These are phyloP conservation scores for Suhomyces taliae DNA, from an alignment of 1,139 yeast species.

Conservation along the genomic window DNA sequence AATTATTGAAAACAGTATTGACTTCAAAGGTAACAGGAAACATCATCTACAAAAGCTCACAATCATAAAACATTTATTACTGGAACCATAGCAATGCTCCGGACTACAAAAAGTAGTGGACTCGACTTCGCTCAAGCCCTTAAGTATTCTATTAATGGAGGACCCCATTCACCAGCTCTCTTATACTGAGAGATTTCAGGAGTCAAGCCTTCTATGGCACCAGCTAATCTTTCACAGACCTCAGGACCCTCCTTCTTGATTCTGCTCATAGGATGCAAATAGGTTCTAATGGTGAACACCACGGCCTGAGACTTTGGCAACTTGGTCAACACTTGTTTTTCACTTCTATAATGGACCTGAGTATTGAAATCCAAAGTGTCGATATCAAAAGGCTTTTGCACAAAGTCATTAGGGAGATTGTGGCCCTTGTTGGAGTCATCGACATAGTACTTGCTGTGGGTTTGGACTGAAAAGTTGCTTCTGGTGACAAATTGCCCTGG, in stretches of 20 bases:
- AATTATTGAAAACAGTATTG: neutral
- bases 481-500: slow-evolving; percentile 58
- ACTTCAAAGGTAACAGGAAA: too few relatives aligned
- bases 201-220: slow-evolving; percentile 42
- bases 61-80: too few relatives aligned
- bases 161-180: slow-evolving; percentile 42
- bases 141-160: slow-evolving; percentile 34
- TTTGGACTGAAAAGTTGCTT: slow-evolving; percentile 63
- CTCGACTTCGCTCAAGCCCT: neutral
- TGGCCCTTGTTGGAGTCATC: slow-evolving; percentile 54
- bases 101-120: neutral
- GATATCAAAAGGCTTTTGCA: slow-evolving; percentile 34
- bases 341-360: slow-evolving; percentile 58
- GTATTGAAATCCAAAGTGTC: slow-evolving; percentile 53
- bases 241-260: slow-evolving; percentile 54
- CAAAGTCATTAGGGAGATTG: slow-evolving; percentile 27
- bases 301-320: slow-evolving; percentile 56
- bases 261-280: slow-evolving; percentile 57
- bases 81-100: too few relatives aligned
- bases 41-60: too few relatives aligned
- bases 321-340: slow-evolving; percentile 61
- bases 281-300: slow-evolving; percentile 64
- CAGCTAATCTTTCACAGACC: slow-evolving; percentile 38
- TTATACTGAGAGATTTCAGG: slow-evolving; percentile 40
- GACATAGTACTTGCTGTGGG: slow-evolving; percentile 51